These are phyloP conservation scores for Tylopilus cervinicoccineus DNA, from an alignment of 768 basidiomycete genomes.

Conservation along the genomic window DNA sequence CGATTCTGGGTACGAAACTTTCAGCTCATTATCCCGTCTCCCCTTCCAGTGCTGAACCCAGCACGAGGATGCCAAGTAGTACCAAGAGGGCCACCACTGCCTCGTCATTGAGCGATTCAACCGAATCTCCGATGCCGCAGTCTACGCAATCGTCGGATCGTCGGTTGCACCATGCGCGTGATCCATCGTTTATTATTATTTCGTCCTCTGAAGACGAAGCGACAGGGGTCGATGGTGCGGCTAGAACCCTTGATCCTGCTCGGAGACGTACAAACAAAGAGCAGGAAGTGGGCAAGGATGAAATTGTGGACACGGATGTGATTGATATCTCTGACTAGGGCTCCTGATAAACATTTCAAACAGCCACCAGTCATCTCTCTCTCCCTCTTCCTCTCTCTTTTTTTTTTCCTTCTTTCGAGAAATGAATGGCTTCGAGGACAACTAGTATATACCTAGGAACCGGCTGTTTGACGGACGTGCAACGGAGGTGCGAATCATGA, in stretches of 20 bases:
- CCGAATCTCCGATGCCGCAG: slow-evolving; percentile 9
- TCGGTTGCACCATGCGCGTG: slow-evolving; percentile 13
- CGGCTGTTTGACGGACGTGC: background rate
- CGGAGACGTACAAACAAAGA: slow-evolving; percentile 6
- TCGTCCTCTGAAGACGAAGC: slow-evolving; percentile 21
- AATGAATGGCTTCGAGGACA: background rate
- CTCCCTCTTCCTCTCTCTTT: no score
- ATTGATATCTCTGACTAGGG: slow-evolving; percentile 49
- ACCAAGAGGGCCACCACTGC: slow-evolving; percentile 6
- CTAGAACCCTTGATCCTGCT: background rate
- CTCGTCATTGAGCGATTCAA: slow-evolving; percentile 14
- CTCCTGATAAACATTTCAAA: no score
- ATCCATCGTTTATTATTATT: slow-evolving; percentile 22
- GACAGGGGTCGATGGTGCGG: background rate
- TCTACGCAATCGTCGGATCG: slow-evolving; percentile 17
- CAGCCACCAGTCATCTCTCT: no score
- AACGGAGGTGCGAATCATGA: background rate
- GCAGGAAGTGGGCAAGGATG: slow-evolving; percentile 29
- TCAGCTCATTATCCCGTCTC: slow-evolving; percentile 5
- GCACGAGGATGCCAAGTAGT: slow-evolving; percentile 10
- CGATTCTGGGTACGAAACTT: slow-evolving; percentile 18
- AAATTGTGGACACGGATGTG: slow-evolving; percentile 40
- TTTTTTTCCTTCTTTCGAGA: background rate
- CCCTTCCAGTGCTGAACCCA: slow-evolving; percentile 12
- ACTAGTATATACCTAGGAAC: no score